phyloP scores from a whole-genome alignment of 305 asterid species.

The Striga hermonthica region DNA sequence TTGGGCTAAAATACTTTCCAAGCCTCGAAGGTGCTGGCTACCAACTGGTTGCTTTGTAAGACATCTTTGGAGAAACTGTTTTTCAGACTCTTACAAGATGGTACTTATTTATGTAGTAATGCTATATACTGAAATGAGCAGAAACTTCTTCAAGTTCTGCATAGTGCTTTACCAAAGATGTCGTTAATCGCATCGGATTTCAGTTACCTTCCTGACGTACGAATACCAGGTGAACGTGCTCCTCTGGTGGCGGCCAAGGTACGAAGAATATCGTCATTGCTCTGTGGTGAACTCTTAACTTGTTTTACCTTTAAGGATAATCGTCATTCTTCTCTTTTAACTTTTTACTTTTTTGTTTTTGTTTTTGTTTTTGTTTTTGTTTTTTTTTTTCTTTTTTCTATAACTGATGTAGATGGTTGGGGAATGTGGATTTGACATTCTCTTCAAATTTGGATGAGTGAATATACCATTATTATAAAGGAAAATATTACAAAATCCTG shows the following conservation, averaged over 20 bases:
- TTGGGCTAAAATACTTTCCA: constrained; percentile 73
- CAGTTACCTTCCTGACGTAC: constrained; percentile 94
- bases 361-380: too few species aligned
- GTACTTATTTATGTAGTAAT: constrained; percentile 28
- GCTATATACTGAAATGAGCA: constrained; percentile 39
- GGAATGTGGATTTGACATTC: background rate
- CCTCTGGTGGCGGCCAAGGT: constrained; percentile 97
- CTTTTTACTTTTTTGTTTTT: too few species aligned
- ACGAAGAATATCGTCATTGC: constrained; percentile 1
- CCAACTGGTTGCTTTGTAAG: constrained; percentile 96
- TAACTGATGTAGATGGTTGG: background rate
- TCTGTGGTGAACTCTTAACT: constrained; percentile 1
- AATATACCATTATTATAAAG: background rate
- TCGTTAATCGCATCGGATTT: constrained; percentile 92
- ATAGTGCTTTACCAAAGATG: constrained; percentile 97
- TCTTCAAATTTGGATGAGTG: constrained; percentile 10
- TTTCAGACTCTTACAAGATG: constrained; percentile 7
- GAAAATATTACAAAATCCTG: constrained; percentile 13
- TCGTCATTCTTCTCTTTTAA: background rate
- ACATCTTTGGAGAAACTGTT: constrained; percentile 13
- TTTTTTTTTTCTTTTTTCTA: background rate
- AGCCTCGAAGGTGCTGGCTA: constrained; percentile 94
- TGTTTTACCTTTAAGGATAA: constrained; percentile 2
- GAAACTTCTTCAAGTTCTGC: constrained; percentile 89
- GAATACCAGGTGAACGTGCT: constrained; percentile 91